Base-by-base conservation (phyloP, 2,329 filamentous ascomycete species). In the Dactylellina drechsleri region DNA sequence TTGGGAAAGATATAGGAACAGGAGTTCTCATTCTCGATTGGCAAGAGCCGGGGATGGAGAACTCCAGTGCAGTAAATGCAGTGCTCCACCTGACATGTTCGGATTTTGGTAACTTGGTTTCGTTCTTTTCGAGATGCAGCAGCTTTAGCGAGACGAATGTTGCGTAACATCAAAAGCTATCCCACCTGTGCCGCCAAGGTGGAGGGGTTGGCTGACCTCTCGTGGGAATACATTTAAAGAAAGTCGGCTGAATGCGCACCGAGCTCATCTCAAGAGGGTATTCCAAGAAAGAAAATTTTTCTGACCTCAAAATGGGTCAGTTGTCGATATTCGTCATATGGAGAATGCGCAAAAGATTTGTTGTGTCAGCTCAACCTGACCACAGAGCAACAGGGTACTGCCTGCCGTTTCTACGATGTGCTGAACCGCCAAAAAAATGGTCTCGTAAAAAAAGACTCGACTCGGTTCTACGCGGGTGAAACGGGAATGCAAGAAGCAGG, bases 401-500 rank as follows among this genome's bases (percentile, higher is more conserved):
- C 47, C 56, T 53, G 28, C 43, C 50, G 58, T 18, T 36, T 60
- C 54, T 58, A 59, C 28, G 71, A 36, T 50, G 58, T 68, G 71
- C 71, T 75, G 71, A 75, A 26, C 62, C 53, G 23, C 2, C 2
- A 41, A 5, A 18, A 41, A 15, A 1, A 52, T n/a, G 4, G 8
- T 23, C 23, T 5, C n/a, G 45, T 20, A 41, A 61, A 40, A 66
- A 47, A 50, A 58, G 28, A 60, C 40, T 36, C 12, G 54, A 67
- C 20, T 68, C 71, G 71, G 71, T 53, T 75, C 58, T 59, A 18
- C 58, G 49, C 71, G 71, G 71, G 71, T 75, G 64, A 75, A 62
- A 75, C 71, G 71, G 71, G 64, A 75, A 75, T 68, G 71, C 71
- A 75, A 75, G 57, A 74, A 53, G 71, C 71, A 75, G 36, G 59